A percentile compares a stretch with the other conserved stretches of the same genome.
phyloP scores from a whole-genome alignment of 2,329 filamentous ascomycete genomes.

The Clonostachys byssicola region DNA sequence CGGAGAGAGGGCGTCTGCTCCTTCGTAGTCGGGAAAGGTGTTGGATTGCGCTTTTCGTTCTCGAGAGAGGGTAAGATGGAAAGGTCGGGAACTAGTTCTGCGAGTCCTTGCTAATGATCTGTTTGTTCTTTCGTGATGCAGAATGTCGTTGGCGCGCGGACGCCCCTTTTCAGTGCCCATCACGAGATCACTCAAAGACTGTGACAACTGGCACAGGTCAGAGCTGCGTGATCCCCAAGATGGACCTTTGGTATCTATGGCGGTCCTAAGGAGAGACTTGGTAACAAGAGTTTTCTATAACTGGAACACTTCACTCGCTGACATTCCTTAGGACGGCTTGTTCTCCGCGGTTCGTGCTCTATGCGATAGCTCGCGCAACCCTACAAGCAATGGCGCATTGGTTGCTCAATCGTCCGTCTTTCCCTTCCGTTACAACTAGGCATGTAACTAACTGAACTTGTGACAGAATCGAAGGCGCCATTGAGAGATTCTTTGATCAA shows the following conservation, averaged over 20 bases:
- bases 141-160: slow-evolving; percentile 66
- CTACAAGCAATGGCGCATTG: slow-evolving; percentile 41
- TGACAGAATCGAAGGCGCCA: slow-evolving; percentile 48
- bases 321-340: slow-evolving; percentile 38
- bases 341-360: slow-evolving; percentile 53
- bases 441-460: slow-evolving; percentile 8
- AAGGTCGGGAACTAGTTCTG: neutral
- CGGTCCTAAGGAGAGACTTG: slow-evolving; percentile 63
- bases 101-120: neutral
- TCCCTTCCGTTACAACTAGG: neutral
- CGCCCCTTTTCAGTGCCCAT: slow-evolving; percentile 65
- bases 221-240: slow-evolving; percentile 62
- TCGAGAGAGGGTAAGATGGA: slow-evolving; percentile 57
- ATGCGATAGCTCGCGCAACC: slow-evolving; percentile 53
- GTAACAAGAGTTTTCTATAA: slow-evolving; percentile 28
- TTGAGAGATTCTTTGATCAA: slow-evolving; percentile 61
- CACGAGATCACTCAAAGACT: slow-evolving; percentile 61
- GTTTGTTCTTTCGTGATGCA: slow-evolving; percentile 8
- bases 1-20: slow-evolving; percentile 55
- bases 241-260: slow-evolving; percentile 68
- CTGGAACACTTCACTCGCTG: neutral
- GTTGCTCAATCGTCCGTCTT: slow-evolving; percentile 46
- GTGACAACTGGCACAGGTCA: slow-evolving; percentile 65
- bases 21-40: slow-evolving; percentile 62
- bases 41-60: slow-evolving; percentile 69